phyloP scores from a whole-genome alignment of 257 asterid genomes.

The Mitragyna speciosa region DNA sequence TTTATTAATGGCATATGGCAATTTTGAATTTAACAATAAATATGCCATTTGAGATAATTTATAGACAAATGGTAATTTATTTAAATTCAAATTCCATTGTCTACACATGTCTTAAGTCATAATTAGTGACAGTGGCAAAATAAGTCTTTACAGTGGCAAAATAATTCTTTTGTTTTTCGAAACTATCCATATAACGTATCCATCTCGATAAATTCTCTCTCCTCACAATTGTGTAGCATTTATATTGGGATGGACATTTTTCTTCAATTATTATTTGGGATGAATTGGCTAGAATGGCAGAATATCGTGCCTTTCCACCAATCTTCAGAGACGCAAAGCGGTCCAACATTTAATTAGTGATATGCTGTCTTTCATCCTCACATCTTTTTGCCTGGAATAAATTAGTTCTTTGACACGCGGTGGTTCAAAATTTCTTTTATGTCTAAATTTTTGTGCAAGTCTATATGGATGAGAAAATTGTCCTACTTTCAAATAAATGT shows the following conservation, averaged over 20 bases:
- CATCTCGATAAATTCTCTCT: not conserved
- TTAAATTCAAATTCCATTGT: no score
- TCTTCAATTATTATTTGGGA: not conserved
- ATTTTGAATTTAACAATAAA: no score
- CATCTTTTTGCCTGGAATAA: not conserved
- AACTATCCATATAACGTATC: not conserved
- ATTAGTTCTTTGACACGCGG: no score
- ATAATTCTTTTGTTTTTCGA: not conserved
- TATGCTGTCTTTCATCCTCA: not conserved
- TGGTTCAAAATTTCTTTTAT: not conserved
- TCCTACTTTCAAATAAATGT: no score
- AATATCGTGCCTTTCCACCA: not conserved
- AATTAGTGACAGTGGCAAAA: no score
- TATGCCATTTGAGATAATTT: no score
- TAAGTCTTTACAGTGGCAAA: no score
- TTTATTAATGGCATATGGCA: no score
- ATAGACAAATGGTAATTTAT: no score
- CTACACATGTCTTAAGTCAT: no score
- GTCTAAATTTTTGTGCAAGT: not conserved
- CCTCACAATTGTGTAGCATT: not conserved
- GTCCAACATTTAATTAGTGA: not conserved
- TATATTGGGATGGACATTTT: not conserved
- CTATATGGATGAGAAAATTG: no score
- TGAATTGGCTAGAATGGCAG: not conserved
- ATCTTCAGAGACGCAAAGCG: not conserved